phyloP scores from a whole-genome alignment of 306 rosid genomes.

The Malus orientalis region DNA sequence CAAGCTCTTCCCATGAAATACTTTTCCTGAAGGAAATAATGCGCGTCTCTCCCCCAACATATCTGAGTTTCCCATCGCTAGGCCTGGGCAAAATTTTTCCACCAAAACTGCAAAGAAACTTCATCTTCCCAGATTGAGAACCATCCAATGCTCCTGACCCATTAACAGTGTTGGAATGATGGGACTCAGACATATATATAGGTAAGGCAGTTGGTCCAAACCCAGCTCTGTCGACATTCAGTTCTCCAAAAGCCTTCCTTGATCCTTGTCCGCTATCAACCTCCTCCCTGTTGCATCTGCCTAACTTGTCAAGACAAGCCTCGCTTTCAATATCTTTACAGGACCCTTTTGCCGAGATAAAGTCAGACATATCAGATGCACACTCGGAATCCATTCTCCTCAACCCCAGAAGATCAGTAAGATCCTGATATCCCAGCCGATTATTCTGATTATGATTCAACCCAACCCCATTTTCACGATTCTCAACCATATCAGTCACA shows the following conservation, averaged over 20 bases:
- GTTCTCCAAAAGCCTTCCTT: constrained; percentile 39
- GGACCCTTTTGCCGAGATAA: constrained; percentile 28
- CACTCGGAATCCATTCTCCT: constrained; percentile 49
- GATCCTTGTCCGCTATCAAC: constrained; percentile 20
- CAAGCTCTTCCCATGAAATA: constrained; percentile 53
- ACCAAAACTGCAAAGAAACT: constrained; percentile 68
- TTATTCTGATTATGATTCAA: constrained; percentile 28
- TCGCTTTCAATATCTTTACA: constrained; percentile 37
- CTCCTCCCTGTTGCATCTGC: constrained; percentile 28
- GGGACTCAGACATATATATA: constrained; percentile 30
- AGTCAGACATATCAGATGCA: constrained; percentile 40
- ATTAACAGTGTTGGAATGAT: constrained; percentile 29
- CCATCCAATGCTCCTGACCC: constrained; percentile 35
- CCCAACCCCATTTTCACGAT: constrained; percentile 22
- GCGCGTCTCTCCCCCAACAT: constrained; percentile 71
- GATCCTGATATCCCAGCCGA: constrained; percentile 43
- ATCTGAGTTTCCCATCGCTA: constrained; percentile 62
- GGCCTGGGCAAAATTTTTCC: constrained; percentile 75
- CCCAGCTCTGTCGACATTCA: constrained; percentile 28
- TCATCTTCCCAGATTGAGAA: constrained; percentile 42
- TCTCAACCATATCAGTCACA: constrained; percentile 18
- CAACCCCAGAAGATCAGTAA: constrained; percentile 46
- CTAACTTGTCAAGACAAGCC: constrained; percentile 20
- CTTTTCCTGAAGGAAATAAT: constrained; percentile 45
- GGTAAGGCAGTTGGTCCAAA: constrained; percentile 13